Base-by-base conservation (phyloP, 2,329 filamentous ascomycete genomes). In the Xylaria sp. region DNA sequence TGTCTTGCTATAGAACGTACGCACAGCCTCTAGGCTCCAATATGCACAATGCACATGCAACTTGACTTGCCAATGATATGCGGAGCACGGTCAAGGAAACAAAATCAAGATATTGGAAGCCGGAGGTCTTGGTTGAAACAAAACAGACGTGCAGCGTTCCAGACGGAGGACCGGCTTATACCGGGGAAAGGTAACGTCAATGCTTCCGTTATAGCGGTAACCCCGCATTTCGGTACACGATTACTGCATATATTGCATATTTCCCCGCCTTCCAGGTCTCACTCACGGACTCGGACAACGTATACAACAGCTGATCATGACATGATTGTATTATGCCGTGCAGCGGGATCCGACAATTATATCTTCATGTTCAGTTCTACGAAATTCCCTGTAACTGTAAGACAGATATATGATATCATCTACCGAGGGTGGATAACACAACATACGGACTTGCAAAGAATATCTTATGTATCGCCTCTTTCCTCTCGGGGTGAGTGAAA, bases 261-360 rank as follows among this genome's bases (percentile, higher is more conserved):
- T 46, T 46, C 60, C 60, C 60, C 59, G 10, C 65, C 48, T 31
- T 48, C 1, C 52, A 2, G 18, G 23, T 37, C 13, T n/a, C 6
- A 20, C 34, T 13, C 18, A n/a, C 44, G 25, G 31, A 39, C 39
- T 15, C n/a, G 15, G 28, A 63, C 41, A n/a, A 44, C 31, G 18
- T 18, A 28, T 20, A 52, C 18, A 63, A 66, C 65, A 66, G 41
- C 58, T 63, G 58, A 66, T 63, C 18, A 63, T 66, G 39, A 63
- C 34, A 57, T 63, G 58, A 62, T 63, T 55, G 41, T 44, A 15
- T 56, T 34, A 50, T 50, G 18, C 46, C 20, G 9, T 9, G 46
- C 20, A 25, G 46, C 23, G 1, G 10, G 10, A 3, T 48, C n/a
- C 15, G 15, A 46, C 41, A 46, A 18, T 46, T 5, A 46, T 18